phyloP scores from a whole-genome alignment of 768 basidiomycete species.

The Amanita muscaria region DNA sequence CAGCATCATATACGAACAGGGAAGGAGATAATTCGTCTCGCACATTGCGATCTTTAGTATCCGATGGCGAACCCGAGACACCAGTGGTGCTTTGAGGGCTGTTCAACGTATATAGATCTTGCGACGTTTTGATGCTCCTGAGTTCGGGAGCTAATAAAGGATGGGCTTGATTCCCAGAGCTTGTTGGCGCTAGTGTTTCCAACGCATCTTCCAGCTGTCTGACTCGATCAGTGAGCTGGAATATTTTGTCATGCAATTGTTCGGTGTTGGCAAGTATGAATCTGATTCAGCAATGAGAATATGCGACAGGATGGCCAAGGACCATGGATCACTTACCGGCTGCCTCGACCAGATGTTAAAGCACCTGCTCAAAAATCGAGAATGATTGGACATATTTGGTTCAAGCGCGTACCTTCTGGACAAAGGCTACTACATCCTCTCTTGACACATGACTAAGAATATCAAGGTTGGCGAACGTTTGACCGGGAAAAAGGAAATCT shows the following conservation, averaged over 20 bases:
- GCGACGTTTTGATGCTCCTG: constrained; percentile 54
- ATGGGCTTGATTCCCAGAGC: constrained; percentile 33
- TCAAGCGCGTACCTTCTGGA: constrained; percentile 40
- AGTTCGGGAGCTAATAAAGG: constrained; percentile 53
- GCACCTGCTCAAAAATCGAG: constrained; percentile 32
- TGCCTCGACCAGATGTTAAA: constrained; percentile 54
- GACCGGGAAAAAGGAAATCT: neutral
- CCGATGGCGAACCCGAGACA: too few relatives aligned
- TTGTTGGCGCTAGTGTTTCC: constrained; percentile 32
- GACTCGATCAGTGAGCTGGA: constrained; percentile 52
- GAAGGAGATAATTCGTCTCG: too few relatives aligned
- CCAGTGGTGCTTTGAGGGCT: too few relatives aligned
- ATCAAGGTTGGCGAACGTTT: too few relatives aligned
- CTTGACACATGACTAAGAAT: constrained; percentile 52
- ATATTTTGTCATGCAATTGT: constrained; percentile 56
- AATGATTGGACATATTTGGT: constrained; percentile 3
- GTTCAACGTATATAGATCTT: constrained; percentile 46
- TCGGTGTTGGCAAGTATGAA: constrained; percentile 65
- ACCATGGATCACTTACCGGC: constrained; percentile 49
- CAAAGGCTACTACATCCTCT: constrained; percentile 56
- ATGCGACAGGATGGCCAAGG: neutral
- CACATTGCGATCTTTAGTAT: constrained; percentile 1
- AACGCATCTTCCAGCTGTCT: constrained; percentile 57
- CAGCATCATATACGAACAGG: too few relatives aligned
- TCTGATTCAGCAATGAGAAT: constrained; percentile 20